phyloP scores from a whole-genome alignment of 1,284 basidiomycete genomes.

The Ceratobasidium papillatum region DNA sequence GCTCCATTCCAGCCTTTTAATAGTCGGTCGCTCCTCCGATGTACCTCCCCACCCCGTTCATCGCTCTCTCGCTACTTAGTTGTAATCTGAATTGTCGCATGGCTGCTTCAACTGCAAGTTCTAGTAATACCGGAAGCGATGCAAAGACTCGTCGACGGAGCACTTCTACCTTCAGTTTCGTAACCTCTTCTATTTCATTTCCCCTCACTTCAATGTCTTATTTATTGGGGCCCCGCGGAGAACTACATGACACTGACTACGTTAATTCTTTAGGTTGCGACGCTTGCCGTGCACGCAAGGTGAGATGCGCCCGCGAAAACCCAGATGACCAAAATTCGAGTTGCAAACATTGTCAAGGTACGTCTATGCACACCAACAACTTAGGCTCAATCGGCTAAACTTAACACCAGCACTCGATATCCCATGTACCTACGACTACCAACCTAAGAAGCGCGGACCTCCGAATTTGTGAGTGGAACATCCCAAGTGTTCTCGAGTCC shows the following conservation, averaged over 20 bases:
- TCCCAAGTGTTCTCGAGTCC: constrained; percentile 14
- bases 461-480: constrained; percentile 76
- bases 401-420: constrained; percentile 78
- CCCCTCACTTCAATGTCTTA: background rate
- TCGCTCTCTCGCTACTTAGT: background rate
- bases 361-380: constrained; percentile 55
- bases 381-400: constrained; percentile 73
- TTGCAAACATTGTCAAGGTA: constrained; percentile 37
- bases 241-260: background rate
- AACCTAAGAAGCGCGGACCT: constrained; percentile 89
- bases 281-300: constrained; percentile 83
- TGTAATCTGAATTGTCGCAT: background rate
- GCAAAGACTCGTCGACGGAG: constrained; percentile 31
- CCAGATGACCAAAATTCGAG: constrained; percentile 62
- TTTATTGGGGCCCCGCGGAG: constrained; percentile 9
- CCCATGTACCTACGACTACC: constrained; percentile 88
- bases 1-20: constrained; percentile 19
- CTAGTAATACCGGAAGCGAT: constrained; percentile 15
- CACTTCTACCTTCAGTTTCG: constrained; percentile 39
- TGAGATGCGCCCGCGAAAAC: constrained; percentile 73
- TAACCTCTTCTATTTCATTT: constrained; percentile 15
- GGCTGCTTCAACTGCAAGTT: constrained; percentile 19
- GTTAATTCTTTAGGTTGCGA: constrained; percentile 68
- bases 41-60: background rate
- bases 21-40: constrained; percentile 27